Percentiles rank a stretch among this genome's conserved stretches.
phyloP scores from a whole-genome alignment of 805 yeast genomes.

The Ogataea angusta region DNA sequence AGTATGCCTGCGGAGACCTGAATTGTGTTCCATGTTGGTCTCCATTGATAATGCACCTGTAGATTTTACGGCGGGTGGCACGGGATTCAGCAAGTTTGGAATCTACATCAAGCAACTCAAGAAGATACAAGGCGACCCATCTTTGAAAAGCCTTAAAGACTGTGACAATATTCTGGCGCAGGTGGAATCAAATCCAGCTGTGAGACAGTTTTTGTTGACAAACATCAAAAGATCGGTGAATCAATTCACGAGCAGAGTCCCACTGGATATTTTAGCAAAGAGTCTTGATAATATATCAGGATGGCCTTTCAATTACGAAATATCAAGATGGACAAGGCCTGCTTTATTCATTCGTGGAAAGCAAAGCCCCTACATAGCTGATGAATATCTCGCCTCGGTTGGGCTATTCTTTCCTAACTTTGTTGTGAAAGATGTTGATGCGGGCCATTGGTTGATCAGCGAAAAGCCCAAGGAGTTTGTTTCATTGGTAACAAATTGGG shows the following conservation, averaged over 20 bases:
- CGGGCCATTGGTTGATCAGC: conserved; percentile 92
- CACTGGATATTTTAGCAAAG: conserved; percentile 65
- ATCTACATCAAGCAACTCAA: conserved; percentile 63
- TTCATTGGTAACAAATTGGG: conserved; percentile 56
- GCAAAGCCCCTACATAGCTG: conserved; percentile 73
- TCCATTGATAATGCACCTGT: conserved; percentile 92
- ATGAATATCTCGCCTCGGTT: conserved; percentile 70
- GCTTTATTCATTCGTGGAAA: conserved; percentile 78
- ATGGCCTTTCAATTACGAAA: conserved; percentile 67
- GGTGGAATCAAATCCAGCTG: conserved; percentile 56
- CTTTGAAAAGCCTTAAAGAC: conserved; percentile 52
- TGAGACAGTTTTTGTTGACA: conserved; percentile 76
- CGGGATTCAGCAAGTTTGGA: conserved; percentile 50
- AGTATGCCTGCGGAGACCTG: conserved; percentile 64
- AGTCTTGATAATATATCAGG: conserved; percentile 65
- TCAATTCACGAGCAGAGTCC: conserved; percentile 52
- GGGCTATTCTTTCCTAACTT: conserved; percentile 78
- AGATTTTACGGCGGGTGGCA: conserved; percentile 45
- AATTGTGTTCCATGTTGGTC: conserved; percentile 56
- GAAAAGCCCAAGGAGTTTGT: conserved; percentile 82
- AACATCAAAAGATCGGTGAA: conserved; percentile 52
- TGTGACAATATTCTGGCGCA: conserved; percentile 62
- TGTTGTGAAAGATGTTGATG: conserved; percentile 66
- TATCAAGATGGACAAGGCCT: conserved; percentile 63
- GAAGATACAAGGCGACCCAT: conserved; percentile 47